Base-by-base conservation (phyloP, 345 rosid genomes). In the Boechera stricta region DNA sequence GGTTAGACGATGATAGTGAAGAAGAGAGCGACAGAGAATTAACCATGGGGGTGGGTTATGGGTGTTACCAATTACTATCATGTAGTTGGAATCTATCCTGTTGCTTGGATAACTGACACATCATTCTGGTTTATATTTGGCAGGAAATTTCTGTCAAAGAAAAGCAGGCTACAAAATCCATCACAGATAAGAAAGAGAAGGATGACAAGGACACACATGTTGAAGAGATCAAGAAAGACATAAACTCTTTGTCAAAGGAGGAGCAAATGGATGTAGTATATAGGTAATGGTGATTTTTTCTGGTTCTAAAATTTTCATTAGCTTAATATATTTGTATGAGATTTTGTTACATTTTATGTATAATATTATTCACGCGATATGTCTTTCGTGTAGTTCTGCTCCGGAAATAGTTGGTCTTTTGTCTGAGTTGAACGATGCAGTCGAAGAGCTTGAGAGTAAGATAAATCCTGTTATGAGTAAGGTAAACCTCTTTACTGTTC, bases 391-490 rank as follows among this genome's bases (percentile, higher is more conserved):
- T 91, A 94, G 99, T 77, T 87, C 97, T 84, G 98, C 97, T 42
- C 99, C 99, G 60, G 99, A 94, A 71, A 79, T 94, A 65, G 87
- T 92, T 67, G 93, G 97, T 74, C 84, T 94, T 76, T 86, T 89
- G 73, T 88, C 92, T 32, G 98, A 94, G 85, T 84, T 94, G 65
- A 86, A 88, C 38, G 86, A 82, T 79, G 83, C 98, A 35, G 73
- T 85, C 16, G 89, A 87, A 41, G 84, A 89, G 85, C 95, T 94
- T 80, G 90, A 90, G 77, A 79, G 48, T 74, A 83, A 84, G 82
- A 82, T 92, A 67, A 86, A 89, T 80, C 98, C 98, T 3, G 79
- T 90, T 56, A 35, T 94, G 75, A 80, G 29, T 75, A 86, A 79
- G 97, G 98, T 94, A 82, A 56, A 2, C 39, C 48, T 48, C 59